A percentile compares a stretch with the other conserved stretches of the same genome.
phyloP scores from a whole-genome alignment of 208 protist species.

The Leishmania guyanensis region DNA sequence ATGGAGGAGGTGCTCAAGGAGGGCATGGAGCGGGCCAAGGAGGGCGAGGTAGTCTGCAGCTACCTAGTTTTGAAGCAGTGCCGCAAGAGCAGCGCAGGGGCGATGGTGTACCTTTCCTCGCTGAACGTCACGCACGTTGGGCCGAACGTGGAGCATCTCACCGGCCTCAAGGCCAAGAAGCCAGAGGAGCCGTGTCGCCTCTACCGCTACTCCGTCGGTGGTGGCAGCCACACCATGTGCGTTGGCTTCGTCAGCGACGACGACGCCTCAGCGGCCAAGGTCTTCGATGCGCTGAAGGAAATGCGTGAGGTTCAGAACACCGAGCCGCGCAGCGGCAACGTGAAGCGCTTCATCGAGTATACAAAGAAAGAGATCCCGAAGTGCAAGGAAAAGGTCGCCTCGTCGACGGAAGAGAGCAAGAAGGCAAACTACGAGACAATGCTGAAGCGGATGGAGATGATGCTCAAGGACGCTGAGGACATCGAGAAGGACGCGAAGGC shows the following conservation, averaged over 20 bases:
- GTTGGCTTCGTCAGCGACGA: constrained; percentile 41
- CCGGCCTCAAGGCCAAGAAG: constrained; percentile 54
- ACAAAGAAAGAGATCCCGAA: constrained; percentile 62
- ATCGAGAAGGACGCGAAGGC: constrained; percentile 45
- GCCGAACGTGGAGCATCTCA: constrained; percentile 50
- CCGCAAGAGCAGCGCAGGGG: constrained; percentile 37
- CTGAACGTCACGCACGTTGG: constrained; percentile 57
- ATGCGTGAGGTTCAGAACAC: constrained; percentile 61
- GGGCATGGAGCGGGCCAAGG: constrained; percentile 41
- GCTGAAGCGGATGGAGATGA: constrained; percentile 70
- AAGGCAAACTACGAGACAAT: constrained; percentile 43
- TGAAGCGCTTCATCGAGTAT: constrained; percentile 77
- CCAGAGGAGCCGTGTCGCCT: constrained; percentile 41
- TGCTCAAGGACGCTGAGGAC: constrained; percentile 79
- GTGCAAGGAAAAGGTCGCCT: constrained; percentile 46
- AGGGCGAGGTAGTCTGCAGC: constrained; percentile 56
- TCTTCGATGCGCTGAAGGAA: constrained; percentile 35
- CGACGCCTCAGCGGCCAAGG: constrained; percentile 31
- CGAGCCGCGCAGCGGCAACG: constrained; percentile 76
- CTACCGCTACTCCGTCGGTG: constrained; percentile 76
- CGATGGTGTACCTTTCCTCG: constrained; percentile 66
- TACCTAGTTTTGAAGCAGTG: constrained; percentile 73
- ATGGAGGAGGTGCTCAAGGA: constrained; percentile 38
- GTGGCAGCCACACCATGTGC: constrained; percentile 52
- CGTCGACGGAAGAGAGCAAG: constrained; percentile 38